These are phyloP conservation scores for Linum lewisii DNA, from an alignment of 345 rosid species.

Conservation along the genomic window DNA sequence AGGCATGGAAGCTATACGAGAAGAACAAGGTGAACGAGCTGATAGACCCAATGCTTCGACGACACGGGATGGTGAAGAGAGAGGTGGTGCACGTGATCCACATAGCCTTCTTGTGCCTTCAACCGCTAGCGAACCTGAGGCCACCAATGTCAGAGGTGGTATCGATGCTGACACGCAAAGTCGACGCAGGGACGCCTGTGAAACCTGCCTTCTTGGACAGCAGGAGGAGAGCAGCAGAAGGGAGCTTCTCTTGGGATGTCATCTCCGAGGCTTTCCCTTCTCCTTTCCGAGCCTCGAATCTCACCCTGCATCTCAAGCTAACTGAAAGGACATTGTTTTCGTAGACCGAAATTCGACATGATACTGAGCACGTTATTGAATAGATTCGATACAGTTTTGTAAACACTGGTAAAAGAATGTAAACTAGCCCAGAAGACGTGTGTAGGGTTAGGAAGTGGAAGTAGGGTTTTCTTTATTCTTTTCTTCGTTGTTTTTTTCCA, in stretches of 20 bases:
- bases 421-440: neutral
- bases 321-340: neutral
- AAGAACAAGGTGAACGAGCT: slow-evolving; percentile 27
- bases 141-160: slow-evolving; percentile 59
- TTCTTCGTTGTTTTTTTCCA: neutral
- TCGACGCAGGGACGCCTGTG: slow-evolving; percentile 22
- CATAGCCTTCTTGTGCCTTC: slow-evolving; percentile 53
- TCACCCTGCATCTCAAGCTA: neutral
- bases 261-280: slow-evolving; percentile 42
- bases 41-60: slow-evolving; percentile 37
- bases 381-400: neutral
- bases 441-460: neutral
- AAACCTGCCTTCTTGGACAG: slow-evolving; percentile 34
- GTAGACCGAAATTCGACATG: too few species aligned
- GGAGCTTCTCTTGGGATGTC: slow-evolving; percentile 33
- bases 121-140: slow-evolving; percentile 37
- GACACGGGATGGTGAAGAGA: slow-evolving; percentile 26
- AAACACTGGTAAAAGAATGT: neutral
- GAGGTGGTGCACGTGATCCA: slow-evolving; percentile 33
- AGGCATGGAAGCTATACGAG: slow-evolving; percentile 61
- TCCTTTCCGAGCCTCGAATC: slow-evolving; percentile 12
- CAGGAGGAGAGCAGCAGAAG: slow-evolving; percentile 15
- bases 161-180: slow-evolving; percentile 42
- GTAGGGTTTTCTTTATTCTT: neutral
- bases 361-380: too few species aligned